Evolutionary conservation across 257 asterid species (phyloP), one percentile per base, ranked within the genome.

Genomic region (Misopates orontium): DNA sequence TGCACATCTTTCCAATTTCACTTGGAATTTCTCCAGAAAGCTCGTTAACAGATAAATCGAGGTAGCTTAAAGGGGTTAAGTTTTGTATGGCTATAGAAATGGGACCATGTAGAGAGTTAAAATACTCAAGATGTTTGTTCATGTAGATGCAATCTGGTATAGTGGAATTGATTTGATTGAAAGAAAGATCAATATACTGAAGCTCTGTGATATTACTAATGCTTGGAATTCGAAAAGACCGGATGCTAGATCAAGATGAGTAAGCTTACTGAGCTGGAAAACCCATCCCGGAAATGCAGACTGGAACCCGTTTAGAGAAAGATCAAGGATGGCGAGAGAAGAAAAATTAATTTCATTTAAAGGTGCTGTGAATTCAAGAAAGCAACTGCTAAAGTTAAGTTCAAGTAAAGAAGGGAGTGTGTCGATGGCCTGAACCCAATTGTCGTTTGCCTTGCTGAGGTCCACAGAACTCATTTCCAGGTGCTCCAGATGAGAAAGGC

Each of bases 11-110:
- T 24, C 62, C 51, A 45, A 71, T 22, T 23, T 42, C 42, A 3
- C 32, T 64, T 3, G 75, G 73, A 22, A 70, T n/a, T 32, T 71
- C 56, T n/a, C 56, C 72, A 8, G 79, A 54, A 15, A 74, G 62
- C 44, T 18, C 9, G 56, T 69, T 74, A 12, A 11, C 25, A 11
- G 39, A 14, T 16, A 75, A 19, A 8, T 36, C 53, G 12, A 59
- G 17, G 10, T 13, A 4, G 8, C 14, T 19, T 18, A 75, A 36
- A 39, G 70, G 70, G 14, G 45, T 75, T 49, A 64, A 25, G 51
- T 70, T 65, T 11, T 45, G 50, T n/a, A 74, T 50, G 12, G 19
- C 17, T 5, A 64, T 48, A 7, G 64, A 53, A 55, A 70, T 68
- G 18, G 25, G 11, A 7, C 79, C 79, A 28, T 70, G 69, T 22